A percentile compares a stretch with the other conserved stretches of the same genome.
Evolutionary conservation across 164 flowering plant species (phyloP).

Genomic region (Amborella trichopoda): DNA sequence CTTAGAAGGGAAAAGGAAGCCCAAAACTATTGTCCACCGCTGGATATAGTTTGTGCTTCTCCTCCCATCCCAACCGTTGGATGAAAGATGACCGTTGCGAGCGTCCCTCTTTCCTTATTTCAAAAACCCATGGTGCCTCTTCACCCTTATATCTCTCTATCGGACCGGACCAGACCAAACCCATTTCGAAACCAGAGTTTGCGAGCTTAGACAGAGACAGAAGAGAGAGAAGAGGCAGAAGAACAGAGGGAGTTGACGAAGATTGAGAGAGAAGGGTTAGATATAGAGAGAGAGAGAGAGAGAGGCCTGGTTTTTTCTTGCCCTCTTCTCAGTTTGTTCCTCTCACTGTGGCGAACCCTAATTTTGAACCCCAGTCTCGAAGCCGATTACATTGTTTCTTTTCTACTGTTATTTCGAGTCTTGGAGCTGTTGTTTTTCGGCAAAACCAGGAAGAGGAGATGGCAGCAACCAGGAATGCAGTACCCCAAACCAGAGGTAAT

Average conservation of each 20-base stretch:
- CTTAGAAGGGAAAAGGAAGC: no score
- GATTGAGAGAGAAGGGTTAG: background rate
- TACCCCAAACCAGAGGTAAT: constrained; percentile 19
- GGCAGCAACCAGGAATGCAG: constrained; percentile 53
- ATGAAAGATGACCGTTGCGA: constrained; percentile 37
- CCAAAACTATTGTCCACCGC: background rate
- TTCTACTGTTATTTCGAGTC: constrained; percentile 12
- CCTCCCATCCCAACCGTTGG: constrained; percentile 4
- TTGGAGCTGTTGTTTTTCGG: constrained; percentile 17
- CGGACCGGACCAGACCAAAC: background rate
- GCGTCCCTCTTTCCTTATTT: constrained; percentile 15
- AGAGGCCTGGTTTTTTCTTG: background rate
- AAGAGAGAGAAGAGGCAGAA: constrained; percentile 3
- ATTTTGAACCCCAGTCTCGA: constrained; percentile 6
- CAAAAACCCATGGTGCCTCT: constrained; percentile 9
- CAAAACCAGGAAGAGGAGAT: constrained; percentile 19
- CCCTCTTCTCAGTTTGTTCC: background rate
- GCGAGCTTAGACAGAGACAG: no score
- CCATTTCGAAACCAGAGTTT: constrained; percentile 2
- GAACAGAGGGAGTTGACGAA: constrained; percentile 4
- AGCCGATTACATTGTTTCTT: constrained; percentile 11
- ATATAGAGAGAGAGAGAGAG: background rate
- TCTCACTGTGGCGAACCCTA: constrained; percentile 10
- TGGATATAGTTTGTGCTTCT: constrained; percentile 15
- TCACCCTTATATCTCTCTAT: background rate